Evolutionary conservation across 768 basidiomycete genomes (phyloP), one percentile per base, ranked within the genome.

Genomic region (Mycena haematopus): DNA sequence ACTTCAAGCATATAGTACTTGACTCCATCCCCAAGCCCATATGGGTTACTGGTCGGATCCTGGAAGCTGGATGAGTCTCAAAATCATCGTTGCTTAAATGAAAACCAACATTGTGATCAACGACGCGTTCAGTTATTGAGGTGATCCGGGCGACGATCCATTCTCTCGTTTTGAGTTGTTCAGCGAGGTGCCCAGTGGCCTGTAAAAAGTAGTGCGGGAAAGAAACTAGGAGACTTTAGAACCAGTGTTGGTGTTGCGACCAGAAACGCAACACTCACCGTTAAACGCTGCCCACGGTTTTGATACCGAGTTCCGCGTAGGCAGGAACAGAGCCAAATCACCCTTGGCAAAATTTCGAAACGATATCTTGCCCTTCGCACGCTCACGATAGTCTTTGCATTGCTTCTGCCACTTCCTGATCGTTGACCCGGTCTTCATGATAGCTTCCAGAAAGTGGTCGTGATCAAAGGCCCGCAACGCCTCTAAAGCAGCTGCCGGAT

Each of bases 271-370:
- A 49, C 52, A 64, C 87, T 69, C 72, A 95, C 95, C 92, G 75
- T 99, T 99, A 78, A 99, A 99, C 11, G 97, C 97, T 24, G 96
- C 97, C 96, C 97, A 99, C 1, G 94, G 92, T 73, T 92, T 94
- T 45, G 91, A 90, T 7, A 93, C 86, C 29, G 95, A 94, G 75
- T 98, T 98, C 50, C 96, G 83, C 0, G 97, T 99, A 2, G 97
- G 97, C 15, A 99, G 79, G 77, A 99, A 99, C 31, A 99, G 79
- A 1, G 96, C 96, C 53, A 99, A 80, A 76, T 99, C 97, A 11
- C 96, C 95, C 73, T 95, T 96, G 9, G 90, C 82, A 68, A 99
- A 99, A 77, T 96, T 96, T 69, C 94, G 83, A 76, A 98, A 98
- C 0, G 96, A 92, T 58, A 99, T 96, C 77, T 97, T 97, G 59